Base-by-base conservation (phyloP, 129 eudicot species). In the Centaurea solstitialis region DNA sequence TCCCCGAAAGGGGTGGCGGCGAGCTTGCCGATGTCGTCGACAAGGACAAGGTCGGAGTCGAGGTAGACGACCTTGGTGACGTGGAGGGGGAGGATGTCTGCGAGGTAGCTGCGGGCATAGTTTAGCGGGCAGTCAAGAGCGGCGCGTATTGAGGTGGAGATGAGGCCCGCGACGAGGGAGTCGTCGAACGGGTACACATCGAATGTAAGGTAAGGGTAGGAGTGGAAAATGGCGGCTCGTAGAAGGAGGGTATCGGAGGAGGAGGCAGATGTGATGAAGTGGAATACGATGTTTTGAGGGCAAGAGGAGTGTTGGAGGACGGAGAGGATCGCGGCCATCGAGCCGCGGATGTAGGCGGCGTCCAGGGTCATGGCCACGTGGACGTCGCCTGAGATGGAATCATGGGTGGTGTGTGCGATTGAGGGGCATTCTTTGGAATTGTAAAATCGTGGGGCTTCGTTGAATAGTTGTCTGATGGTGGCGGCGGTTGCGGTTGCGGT, bases 341-440 rank as follows among this genome's bases (percentile, higher is more conserved):
- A 89, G 9, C 93, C 93, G 15, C 93, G 90, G 67, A 89, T 78
- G 79, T 89, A 89, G 45, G 84, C 84, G 24, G 86, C 77, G 66
- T 90, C 94, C 9, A 90, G 91, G 70, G 94, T 90, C 89, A 90
- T 90, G 74, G 94, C 94, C 6, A 90, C 89, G 37, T 89, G 89
- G 30, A 89, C 91, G 22, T 12, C 20, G 41, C 13, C 10, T 28
- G 77, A 13, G 62, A 2, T 41, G 21, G 43, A 5, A 39, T 59
- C 10, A 20, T 39, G 53, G 72, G 62, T n/a, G n/a, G n/a, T 71
- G 24, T 21, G 61, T 47, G 47, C 15, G 3, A 62, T 11, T 53
- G 75, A 53, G 7, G 84, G 84, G 45, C 87, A 84, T 40, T 78
- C 73, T 7, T 79, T 76, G 1, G 87, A 84, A 33, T 84, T 84